Percentiles rank a stretch among this genome's conserved stretches.
Evolutionary conservation across 2,329 filamentous ascomycete genomes (phyloP).

Genomic region (Pestalotiopsis sp.): DNA sequence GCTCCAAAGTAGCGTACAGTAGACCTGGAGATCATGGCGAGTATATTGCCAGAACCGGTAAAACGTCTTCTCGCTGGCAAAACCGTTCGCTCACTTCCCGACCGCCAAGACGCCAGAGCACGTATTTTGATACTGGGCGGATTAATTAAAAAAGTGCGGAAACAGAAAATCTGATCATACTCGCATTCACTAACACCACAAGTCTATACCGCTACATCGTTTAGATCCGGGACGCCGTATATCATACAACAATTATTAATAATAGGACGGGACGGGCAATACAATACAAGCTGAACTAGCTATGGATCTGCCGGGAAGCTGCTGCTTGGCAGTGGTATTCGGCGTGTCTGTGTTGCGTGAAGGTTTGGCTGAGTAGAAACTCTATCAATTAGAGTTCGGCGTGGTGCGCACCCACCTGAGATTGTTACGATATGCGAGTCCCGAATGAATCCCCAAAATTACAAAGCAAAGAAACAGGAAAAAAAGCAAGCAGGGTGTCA

Average conservation of each 20-base stretch:
- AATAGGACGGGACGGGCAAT: not conserved
- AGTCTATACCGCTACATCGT: not conserved
- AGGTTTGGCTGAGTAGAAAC: conserved; percentile 7
- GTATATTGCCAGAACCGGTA: conserved; percentile 10
- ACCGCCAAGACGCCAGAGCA: not conserved
- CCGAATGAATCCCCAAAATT: not conserved
- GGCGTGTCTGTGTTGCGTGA: not conserved
- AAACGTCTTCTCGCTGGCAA: not conserved
- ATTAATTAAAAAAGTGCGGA: not conserved
- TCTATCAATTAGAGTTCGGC: not conserved
- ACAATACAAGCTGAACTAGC: not conserved
- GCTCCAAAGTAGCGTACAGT: not conserved
- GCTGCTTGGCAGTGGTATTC: not conserved
- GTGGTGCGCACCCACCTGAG: not conserved
- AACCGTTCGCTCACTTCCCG: not conserved
- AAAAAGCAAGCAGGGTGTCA: not conserved
- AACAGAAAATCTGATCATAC: not conserved
- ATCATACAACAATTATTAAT: not conserved
- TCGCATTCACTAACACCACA: not conserved
- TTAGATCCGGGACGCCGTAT: not conserved
- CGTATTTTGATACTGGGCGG: not conserved
- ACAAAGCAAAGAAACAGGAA: not conserved
- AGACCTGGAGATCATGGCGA: not conserved
- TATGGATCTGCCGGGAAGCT: not conserved
- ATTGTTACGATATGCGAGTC: not conserved